Evolutionary conservation across 2,329 filamentous ascomycete genomes (phyloP).

Genomic region (Xenosphaeropsis pyriputrescens): DNA sequence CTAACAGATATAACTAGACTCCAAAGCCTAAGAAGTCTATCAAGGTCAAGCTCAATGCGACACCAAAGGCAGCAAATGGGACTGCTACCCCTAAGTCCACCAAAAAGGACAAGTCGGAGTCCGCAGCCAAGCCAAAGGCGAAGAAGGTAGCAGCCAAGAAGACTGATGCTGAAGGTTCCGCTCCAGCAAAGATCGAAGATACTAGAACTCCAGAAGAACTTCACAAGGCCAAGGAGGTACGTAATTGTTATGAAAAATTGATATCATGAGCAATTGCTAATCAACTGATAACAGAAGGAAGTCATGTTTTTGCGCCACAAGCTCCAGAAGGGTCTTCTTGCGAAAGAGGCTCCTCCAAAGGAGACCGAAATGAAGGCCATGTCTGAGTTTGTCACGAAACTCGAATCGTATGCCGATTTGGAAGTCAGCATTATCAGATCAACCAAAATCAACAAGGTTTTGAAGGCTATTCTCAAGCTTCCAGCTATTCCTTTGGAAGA

Average conservation of each 20-base stretch:
- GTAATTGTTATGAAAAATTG: too few species aligned
- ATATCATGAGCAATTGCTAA: too few species aligned
- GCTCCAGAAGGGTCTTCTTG: slow-evolving; percentile 86
- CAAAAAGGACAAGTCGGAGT: slow-evolving; percentile 13
- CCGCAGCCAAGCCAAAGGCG: slow-evolving; percentile 28
- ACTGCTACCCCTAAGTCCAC: slow-evolving; percentile 16
- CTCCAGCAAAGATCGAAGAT: slow-evolving; percentile 39
- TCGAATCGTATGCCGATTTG: slow-evolving; percentile 69
- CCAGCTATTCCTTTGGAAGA: slow-evolving; percentile 70
- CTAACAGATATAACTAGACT: slow-evolving; percentile 23
- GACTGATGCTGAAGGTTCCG: slow-evolving; percentile 13
- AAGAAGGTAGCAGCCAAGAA: slow-evolving; percentile 38
- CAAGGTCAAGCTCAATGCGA: slow-evolving; percentile 50
- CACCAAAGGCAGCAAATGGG: slow-evolving; percentile 50
- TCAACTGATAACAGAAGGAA: slow-evolving; percentile 35
- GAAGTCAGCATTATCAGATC: slow-evolving; percentile 77
- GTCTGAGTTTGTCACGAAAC: slow-evolving; percentile 63
- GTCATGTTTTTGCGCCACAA: slow-evolving; percentile 92
- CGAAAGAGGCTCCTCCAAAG: slow-evolving; percentile 71
- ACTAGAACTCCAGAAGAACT: slow-evolving; percentile 15
- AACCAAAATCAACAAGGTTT: slow-evolving; percentile 98
- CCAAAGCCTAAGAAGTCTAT: slow-evolving; percentile 56
- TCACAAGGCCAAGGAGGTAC: too few species aligned
- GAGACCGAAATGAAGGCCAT: slow-evolving; percentile 71
- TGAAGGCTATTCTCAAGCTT: slow-evolving; percentile 87